Percentiles rank a stretch among this genome's conserved stretches.
Conservation (phyloP, 108 stramenopile genomes). For the Aurantiochytrium sp. region DNA sequence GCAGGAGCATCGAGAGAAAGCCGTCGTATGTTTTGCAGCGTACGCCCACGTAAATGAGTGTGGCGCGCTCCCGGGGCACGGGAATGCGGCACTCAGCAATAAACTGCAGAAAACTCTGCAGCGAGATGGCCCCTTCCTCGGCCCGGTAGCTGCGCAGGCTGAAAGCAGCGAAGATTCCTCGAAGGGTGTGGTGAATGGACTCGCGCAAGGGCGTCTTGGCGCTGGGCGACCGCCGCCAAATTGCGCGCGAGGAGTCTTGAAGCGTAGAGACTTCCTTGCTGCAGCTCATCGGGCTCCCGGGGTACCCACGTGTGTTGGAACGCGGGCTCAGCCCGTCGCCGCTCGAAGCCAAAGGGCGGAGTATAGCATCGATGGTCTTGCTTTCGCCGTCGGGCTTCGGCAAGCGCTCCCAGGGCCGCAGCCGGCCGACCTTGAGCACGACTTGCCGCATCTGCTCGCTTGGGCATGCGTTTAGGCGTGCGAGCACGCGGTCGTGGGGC, state of each 20-base stretch:
- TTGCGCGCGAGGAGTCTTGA: neutral
- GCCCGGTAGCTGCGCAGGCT: neutral
- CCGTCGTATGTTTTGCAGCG: neutral
- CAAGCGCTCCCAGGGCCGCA: conserved; percentile 20
- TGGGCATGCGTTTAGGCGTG: neutral
- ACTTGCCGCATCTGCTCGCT: neutral
- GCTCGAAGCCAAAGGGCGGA: too few relatives aligned
- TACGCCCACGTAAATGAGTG: neutral
- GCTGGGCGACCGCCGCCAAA: neutral
- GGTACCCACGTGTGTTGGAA: too few relatives aligned
- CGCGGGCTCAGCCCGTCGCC: too few relatives aligned
- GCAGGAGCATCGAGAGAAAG: neutral
- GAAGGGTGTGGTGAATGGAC: neutral
- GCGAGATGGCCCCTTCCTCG: neutral
- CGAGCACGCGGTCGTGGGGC: neutral
- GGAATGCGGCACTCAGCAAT: neutral
- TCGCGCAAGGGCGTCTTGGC: neutral
- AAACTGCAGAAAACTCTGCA: neutral
- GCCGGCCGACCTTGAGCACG: neutral
- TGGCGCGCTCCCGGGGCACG: neutral
- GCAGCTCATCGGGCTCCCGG: too few relatives aligned
- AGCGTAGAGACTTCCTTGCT: neutral
- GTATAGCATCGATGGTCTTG: too few relatives aligned
- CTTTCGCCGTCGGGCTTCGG: too few relatives aligned
- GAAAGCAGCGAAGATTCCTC: neutral